Evolutionary conservation across 129 eudicot species (phyloP).

Genomic region (Smallanthus sonchifolius): DNA sequence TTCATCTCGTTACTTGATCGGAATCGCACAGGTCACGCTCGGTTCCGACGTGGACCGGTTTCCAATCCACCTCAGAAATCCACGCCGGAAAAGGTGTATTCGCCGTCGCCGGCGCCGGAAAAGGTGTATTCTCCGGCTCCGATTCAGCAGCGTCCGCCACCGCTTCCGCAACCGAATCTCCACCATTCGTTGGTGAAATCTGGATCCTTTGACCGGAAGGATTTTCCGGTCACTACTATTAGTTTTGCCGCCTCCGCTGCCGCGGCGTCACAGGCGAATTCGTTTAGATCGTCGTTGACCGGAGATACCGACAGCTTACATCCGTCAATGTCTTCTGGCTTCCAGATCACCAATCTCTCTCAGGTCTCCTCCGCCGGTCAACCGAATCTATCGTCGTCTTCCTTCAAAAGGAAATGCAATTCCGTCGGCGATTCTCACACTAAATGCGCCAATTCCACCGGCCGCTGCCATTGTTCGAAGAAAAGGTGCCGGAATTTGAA

Average conservation of each 20-base stretch:
- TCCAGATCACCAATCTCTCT: slow-evolving; percentile 78
- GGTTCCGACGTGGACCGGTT: slow-evolving; percentile 89
- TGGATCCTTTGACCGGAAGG: slow-evolving; percentile 48
- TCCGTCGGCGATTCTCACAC: slow-evolving; percentile 70
- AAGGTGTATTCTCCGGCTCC: slow-evolving; percentile 49
- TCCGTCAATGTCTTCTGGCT: slow-evolving; percentile 84
- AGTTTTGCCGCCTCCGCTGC: slow-evolving; percentile 39
- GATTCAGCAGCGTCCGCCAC: slow-evolving; percentile 70
- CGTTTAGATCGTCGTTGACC: slow-evolving; percentile 66
- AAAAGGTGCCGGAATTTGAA: slow-evolving; percentile 49
- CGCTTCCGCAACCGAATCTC: slow-evolving; percentile 30
- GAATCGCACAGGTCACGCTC: slow-evolving; percentile 88
- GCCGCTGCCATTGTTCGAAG: slow-evolving; percentile 94
- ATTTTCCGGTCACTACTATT: slow-evolving; percentile 57
- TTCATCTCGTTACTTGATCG: slow-evolving; percentile 81
- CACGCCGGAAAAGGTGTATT: neutral
- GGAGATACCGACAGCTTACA: slow-evolving; percentile 75
- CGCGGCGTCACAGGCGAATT: slow-evolving; percentile 38
- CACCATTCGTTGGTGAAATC: slow-evolving; percentile 34
- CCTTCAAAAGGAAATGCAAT: slow-evolving; percentile 80
- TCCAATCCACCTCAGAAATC: slow-evolving; percentile 17
- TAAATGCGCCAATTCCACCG: slow-evolving; percentile 68
- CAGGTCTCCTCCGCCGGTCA: slow-evolving; percentile 69
- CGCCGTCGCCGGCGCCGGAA: neutral
- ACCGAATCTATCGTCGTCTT: slow-evolving; percentile 69